Conservation (phyloP, 176 grass and related monocot species). For the Aechmea fasciata region DNA sequence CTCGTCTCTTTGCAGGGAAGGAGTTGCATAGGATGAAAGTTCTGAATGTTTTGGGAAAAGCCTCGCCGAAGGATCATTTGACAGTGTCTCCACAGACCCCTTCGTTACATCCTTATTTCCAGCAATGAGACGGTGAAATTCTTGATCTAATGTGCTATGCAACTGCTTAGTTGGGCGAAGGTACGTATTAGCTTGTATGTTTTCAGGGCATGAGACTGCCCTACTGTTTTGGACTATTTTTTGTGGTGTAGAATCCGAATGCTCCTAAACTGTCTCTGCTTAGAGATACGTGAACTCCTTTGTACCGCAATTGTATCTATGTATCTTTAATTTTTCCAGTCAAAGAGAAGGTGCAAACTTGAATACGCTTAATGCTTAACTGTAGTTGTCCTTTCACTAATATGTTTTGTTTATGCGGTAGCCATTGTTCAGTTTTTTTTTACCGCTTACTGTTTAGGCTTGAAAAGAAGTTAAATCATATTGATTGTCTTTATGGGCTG, state of each 20-base stretch:
- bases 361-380: not conserved
- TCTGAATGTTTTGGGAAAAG: conserved; percentile 71
- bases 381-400: not conserved
- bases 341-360: not conserved
- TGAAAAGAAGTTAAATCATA: not conserved
- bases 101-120: conserved; percentile 24
- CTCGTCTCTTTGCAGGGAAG: conserved; percentile 37
- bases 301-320: not conserved
- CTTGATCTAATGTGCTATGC: not conserved
- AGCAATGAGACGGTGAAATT: conserved; percentile 6
- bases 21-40: conserved; percentile 82
- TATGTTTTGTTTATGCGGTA: not conserved
- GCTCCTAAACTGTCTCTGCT: not conserved
- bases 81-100: conserved; percentile 21
- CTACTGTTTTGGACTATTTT: not conserved
- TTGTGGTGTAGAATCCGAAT: not conserved
- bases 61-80: conserved; percentile 17
- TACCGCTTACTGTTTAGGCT: not conserved
- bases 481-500: too few species aligned
- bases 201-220: not conserved
- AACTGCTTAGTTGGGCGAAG: not conserved
- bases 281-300: not conserved
- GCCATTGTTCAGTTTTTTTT: not conserved
- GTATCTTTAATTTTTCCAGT: conserved; percentile 1
- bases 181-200: not conserved